A percentile compares a stretch with the other conserved stretches of the same genome.
Evolutionary conservation across 1,284 basidiomycete species (phyloP).

Genomic region (Lentinula novae-zelandiae): DNA sequence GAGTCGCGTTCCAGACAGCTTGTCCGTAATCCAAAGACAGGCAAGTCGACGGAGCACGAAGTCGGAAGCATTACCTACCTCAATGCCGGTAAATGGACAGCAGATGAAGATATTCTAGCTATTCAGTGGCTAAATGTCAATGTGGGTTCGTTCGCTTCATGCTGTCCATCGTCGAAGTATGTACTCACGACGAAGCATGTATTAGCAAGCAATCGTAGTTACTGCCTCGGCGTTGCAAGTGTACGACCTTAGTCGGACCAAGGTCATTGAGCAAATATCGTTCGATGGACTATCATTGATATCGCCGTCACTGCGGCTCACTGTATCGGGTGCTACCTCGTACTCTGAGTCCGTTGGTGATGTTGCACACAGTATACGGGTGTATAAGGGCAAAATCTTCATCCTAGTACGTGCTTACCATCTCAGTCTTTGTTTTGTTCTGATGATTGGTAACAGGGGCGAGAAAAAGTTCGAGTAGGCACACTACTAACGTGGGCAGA

Average conservation of each 20-base stretch:
- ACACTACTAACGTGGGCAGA: constrained; percentile 96
- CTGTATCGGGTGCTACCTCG: constrained; percentile 41
- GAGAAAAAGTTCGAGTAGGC: constrained; percentile 75
- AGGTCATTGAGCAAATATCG: constrained; percentile 52
- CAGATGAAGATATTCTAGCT: constrained; percentile 56
- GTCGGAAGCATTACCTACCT: constrained; percentile 62
- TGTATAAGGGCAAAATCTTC: constrained; percentile 91
- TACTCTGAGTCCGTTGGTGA: constrained; percentile 50
- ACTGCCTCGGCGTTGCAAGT: constrained; percentile 62
- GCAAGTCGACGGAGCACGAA: constrained; percentile 56
- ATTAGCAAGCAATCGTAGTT: constrained; percentile 60
- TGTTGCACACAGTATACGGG: constrained; percentile 70
- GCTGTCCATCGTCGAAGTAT: constrained; percentile 7
- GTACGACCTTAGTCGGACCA: constrained; percentile 58
- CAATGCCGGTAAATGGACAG: constrained; percentile 50
- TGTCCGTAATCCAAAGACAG: constrained; percentile 51
- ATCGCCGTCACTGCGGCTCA: constrained; percentile 48
- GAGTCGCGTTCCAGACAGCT: constrained; percentile 56
- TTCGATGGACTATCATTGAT: constrained; percentile 56
- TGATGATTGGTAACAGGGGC: constrained; percentile 41
- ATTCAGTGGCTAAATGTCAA: constrained; percentile 74
- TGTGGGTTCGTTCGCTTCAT: constrained; percentile 49
- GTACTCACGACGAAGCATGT: background rate
- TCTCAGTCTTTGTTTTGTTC: background rate
- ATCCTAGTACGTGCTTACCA: constrained; percentile 61